Conservation (phyloP, 306 rosid species). For the Cucumis melo region DNA sequence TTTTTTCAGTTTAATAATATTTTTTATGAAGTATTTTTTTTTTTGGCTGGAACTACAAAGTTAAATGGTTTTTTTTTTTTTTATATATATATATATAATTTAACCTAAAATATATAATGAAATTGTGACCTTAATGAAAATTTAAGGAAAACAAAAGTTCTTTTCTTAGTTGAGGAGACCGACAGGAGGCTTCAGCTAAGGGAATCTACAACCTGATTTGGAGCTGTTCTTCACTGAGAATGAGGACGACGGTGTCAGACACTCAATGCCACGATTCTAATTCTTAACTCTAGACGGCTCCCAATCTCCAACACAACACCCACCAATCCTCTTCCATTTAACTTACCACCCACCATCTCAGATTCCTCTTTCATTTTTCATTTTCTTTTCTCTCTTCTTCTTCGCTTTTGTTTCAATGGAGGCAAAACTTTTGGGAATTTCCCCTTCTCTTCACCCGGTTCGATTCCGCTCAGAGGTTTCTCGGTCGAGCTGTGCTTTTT, state of each 20-base stretch:
- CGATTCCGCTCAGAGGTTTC: conserved; percentile 3
- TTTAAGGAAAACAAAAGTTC: no score
- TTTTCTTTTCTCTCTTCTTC: background rate
- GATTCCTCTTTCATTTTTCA: background rate
- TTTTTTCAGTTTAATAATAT: no score
- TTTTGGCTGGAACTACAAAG: no score
- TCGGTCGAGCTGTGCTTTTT: conserved; percentile 13
- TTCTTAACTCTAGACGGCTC: background rate
- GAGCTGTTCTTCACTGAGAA: background rate
- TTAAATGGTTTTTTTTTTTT: no score
- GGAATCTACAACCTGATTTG: no score
- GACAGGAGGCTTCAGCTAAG: no score
- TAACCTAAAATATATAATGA: no score
- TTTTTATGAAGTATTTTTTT: no score
- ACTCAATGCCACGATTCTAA: background rate
- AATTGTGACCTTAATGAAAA: no score
- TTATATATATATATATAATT: no score
- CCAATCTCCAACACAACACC: background rate
- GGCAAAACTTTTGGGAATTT: conserved; percentile 31
- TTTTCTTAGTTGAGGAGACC: no score
- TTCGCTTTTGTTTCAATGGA: conserved; percentile 31
- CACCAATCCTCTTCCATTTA: background rate
- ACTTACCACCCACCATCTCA: background rate
- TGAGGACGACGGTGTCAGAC: background rate
- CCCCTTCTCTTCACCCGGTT: conserved; percentile 10